These are phyloP conservation scores for Panicum virgatum DNA, from an alignment of 202 grass and related monocot species.

Conservation along the genomic window DNA sequence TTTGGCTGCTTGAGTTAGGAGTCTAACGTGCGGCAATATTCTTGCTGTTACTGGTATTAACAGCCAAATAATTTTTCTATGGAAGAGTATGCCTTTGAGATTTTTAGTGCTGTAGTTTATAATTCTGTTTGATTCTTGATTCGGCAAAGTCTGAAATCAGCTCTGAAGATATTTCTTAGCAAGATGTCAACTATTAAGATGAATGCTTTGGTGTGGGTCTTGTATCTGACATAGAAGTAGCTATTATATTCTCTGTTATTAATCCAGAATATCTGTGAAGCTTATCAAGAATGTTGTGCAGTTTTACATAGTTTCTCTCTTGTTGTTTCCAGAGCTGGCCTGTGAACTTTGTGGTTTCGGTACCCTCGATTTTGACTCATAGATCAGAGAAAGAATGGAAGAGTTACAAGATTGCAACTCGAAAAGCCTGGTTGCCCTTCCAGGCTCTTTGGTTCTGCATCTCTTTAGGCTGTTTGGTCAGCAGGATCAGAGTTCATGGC, in stretches of 20 bases:
- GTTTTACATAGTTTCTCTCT: slow-evolving; percentile 8
- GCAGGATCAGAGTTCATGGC: slow-evolving; percentile 63
- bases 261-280: not conserved
- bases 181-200: not conserved
- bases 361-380: slow-evolving; percentile 9
- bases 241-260: not conserved
- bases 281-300: not conserved
- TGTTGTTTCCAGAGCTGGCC: slow-evolving; percentile 37
- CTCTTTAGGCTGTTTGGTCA: slow-evolving; percentile 58
- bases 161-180: not conserved
- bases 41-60: not conserved
- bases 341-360: slow-evolving; percentile 27
- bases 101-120: not conserved
- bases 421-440: slow-evolving; percentile 65
- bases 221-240: not conserved
- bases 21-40: slow-evolving; percentile 1
- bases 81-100: not conserved
- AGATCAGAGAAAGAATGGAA: slow-evolving; percentile 48
- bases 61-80: not conserved
- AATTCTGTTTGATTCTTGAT: slow-evolving; percentile 9
- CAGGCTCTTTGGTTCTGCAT: slow-evolving; percentile 58
- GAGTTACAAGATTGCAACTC: slow-evolving; percentile 54
- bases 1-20: slow-evolving; percentile 1
- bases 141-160: not conserved
- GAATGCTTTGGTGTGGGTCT: not conserved